These are phyloP conservation scores for Eragrostis curvula DNA, from an alignment of 176 grass and related monocot genomes.

Conservation along the genomic window DNA sequence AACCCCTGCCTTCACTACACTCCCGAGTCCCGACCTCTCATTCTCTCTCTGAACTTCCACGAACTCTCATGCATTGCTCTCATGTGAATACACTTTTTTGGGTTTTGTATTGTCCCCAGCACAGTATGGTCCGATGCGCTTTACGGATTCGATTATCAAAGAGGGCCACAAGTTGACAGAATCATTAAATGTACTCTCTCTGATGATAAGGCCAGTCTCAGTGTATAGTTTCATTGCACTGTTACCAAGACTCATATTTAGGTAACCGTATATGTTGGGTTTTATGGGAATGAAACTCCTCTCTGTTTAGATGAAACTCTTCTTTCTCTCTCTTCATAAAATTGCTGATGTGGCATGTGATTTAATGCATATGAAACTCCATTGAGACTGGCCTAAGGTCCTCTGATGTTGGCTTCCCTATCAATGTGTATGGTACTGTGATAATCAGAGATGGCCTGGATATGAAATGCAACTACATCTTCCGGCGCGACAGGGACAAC, in stretches of 20 bases:
- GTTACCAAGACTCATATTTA: too few relatives aligned
- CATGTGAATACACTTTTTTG: too few relatives aligned
- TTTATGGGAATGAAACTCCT: too few relatives aligned
- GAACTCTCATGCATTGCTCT: not conserved
- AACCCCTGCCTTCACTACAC: not conserved
- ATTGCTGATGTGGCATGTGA: too few relatives aligned
- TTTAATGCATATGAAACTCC: too few relatives aligned
- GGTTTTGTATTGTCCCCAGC: not conserved
- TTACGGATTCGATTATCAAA: conserved; percentile 25
- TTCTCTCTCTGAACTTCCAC: not conserved
- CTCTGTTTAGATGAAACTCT: too few relatives aligned
- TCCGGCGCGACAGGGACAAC: conserved; percentile 21
- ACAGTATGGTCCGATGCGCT: conserved; percentile 37
- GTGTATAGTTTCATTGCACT: too few relatives aligned
- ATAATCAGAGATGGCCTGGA: conserved; percentile 21
- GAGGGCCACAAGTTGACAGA: not conserved
- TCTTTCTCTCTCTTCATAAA: too few relatives aligned
- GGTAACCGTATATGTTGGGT: too few relatives aligned
- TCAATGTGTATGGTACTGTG: conserved; percentile 39
- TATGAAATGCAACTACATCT: conserved; percentile 31
- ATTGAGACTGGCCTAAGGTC: too few relatives aligned
- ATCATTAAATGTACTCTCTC: conserved; percentile 32
- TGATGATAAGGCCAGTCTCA: too few relatives aligned
- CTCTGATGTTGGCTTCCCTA: conserved; percentile 28
- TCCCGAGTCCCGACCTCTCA: too few relatives aligned